Percentiles rank a stretch among this genome's conserved stretches.
These are phyloP conservation scores for Nicotiana undulata DNA, from an alignment of 257 asterid genomes.

Conservation along the genomic window DNA sequence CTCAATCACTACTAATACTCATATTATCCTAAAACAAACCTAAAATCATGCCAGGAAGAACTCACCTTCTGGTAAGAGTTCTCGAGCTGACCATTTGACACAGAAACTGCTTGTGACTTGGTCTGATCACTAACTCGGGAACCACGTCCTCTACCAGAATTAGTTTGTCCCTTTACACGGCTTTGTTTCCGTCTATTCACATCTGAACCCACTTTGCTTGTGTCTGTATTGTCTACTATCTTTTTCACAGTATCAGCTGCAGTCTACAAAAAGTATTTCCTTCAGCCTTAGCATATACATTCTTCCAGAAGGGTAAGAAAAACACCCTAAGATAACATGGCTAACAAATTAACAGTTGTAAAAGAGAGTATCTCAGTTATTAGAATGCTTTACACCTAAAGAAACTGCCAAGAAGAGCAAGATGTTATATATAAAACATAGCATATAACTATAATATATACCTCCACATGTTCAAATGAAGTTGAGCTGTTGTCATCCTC, in stretches of 20 bases:
- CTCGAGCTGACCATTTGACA: constrained; percentile 58
- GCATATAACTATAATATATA: constrained; percentile 18
- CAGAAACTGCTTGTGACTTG: constrained; percentile 34
- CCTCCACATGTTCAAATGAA: constrained; percentile 59
- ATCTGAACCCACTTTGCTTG: constrained; percentile 45
- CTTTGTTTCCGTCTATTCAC: constrained; percentile 57
- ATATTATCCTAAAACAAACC: neutral
- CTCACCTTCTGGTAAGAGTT: constrained; percentile 52
- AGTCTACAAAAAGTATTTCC: constrained; percentile 29
- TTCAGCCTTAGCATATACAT: constrained; percentile 20
- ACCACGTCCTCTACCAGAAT: constrained; percentile 85
- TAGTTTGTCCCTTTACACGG: constrained; percentile 60
- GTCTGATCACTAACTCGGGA: constrained; percentile 55
- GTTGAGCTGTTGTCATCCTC: constrained; percentile 36
- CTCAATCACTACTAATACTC: neutral
- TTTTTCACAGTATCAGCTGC: constrained; percentile 45
- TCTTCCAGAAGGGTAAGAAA: constrained; percentile 4
- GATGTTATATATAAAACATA: neutral
- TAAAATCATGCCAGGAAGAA: constrained; percentile 5
- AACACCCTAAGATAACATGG: constrained; percentile 1
- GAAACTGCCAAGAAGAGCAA: neutral
- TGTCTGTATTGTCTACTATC: constrained; percentile 38
- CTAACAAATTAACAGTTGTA: neutral
- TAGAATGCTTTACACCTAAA: neutral
- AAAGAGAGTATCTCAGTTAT: neutral